Base-by-base conservation (phyloP, 495 filamentous ascomycete species). In the Penicillium malachiteum region DNA sequence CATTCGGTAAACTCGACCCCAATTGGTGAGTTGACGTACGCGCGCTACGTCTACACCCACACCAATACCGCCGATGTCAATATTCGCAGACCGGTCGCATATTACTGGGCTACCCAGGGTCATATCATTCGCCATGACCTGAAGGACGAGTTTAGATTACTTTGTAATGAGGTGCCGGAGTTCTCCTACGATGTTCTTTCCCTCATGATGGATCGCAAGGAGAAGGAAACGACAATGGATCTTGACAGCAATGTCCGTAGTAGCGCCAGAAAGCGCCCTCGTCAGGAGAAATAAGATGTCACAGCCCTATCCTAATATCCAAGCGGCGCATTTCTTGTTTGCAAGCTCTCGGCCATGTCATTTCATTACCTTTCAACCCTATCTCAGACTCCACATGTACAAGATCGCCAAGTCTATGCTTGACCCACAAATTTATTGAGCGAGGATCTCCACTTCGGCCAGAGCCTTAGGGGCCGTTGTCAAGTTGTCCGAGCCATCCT, bases 101-200 rank as follows among this genome's bases (percentile, higher is more conserved):
- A 83, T 45, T 96, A 94, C 75, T 97, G 92, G 92, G 91, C 91
- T 3, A 83, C 83, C 44, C 78, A 88, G 52, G 86, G 84, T 56
- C 90, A 94, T 75, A 81, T 88, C 26, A 75, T 96, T 52, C 84
- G 92, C 18, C 81, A 91, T 63, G 89, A 94, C 67, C 89, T 91
- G 34, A 88, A 92, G 66, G 83, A 86, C 0, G 87, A 89, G 63
- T 96, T 96, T 77, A 80, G 84, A 62, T 67, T 75, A 48, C 82
- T 96, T 70, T 95, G 93, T 74, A 73, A 95, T 50, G 90, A 96
- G 68, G 92, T 87, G 59, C 93, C 92, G 13, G 86, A 93, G 63
- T 96, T 97, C 57, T 85, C 85, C 34, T 96, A 88, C 71, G 93
- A 97, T 72, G 88, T 97, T n/a, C 79, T 96, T 21, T 81, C 70